Evolutionary conservation across 768 basidiomycete genomes (phyloP), one percentile per base, ranked within the genome.

Genomic region (Russula griseocarnosa): DNA sequence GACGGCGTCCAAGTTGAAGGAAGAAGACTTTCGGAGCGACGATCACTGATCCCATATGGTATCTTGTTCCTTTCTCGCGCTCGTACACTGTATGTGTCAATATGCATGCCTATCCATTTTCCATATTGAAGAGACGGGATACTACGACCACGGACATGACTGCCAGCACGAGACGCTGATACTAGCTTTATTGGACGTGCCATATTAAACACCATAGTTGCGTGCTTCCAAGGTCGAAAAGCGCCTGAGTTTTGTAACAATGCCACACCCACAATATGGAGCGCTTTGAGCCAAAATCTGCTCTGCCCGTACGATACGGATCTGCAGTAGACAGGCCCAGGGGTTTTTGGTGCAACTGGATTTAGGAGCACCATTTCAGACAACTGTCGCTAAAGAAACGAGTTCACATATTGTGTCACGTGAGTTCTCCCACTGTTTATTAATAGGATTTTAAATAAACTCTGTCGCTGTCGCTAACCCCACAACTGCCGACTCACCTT

Each of bases 1-100:
- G 66, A 34, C 52, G 32, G 60, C 56, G 8, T 57, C 67, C n/a
- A 26, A 61, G 13, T 28, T 50, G 26, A 51, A 60, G 24, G 57
- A 66, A 46, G 50, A 62, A 46, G 55, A 61, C 34, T 42, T 40
- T 28, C n/a, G 5, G 58, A 42, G 34, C 32, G 49, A 46, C 28
- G 50, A 51, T 58, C 57, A 55, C 52, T 55, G 51, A 63, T 63
- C 22, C 22, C 5, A 46, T 47, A 47, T 22, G n/a, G 3, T 9
- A 22, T 3, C 3, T n/a, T n/a, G 44, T 44, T n/a, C 42, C 8
- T 20, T n/a, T 44, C 18, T n/a, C 42, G 18, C 20, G 42, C 20
- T 18, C 6, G 38, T 40, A 3, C 5, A 18, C 16, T 44, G 18
- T 8, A 20, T 44, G 42, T 7, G 44, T 46, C n/a, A 20, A 11